Evolutionary conservation across 2,329 filamentous ascomycete species (phyloP), one percentile per base, ranked within the genome.

Genomic region (Alternaria sp.): DNA sequence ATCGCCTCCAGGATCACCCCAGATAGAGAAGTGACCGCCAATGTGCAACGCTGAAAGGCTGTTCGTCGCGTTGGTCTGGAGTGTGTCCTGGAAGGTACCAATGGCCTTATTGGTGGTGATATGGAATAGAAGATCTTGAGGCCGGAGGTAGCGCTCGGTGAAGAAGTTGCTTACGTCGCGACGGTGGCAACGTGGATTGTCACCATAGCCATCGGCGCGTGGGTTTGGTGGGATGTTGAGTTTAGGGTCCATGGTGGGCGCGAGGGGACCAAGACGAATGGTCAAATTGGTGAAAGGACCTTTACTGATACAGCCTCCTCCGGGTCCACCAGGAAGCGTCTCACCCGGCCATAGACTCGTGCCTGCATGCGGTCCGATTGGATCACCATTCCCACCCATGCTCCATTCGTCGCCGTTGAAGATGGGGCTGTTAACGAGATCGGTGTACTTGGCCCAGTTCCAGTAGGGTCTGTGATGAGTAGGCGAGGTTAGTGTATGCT

Each of bases 331-430:
- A 1, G 83, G 84, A 19, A 84, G 71, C 3, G 51, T 51, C 58
- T 69, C 59, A 72, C 65, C 63, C n/a, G 57, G 46, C 9, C 73
- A 64, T 17, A 74, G 13, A 2, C 40, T 53, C 26, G 59, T 36
- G 12, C 70, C 67, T 11, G 57, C 56, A 59, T 74, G 69, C 25
- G 63, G 17, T 10, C 52, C 32, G 5, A 76, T 62, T 45, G 56
- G 74, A 67, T 70, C 81, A 4, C 84, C 85, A 61, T 87, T 85
- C n/a, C 85, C 84, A 25, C 83, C 69, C 71, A 78, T 75, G 54
- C 81, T 79, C 66, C 81, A 85, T 44, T 82, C 83, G 66, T 83
- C 84, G 53, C 87, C 86, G 68, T 87, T 85, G 70, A 89, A 89
- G 59, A 89, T 77, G 30, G 85, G 83, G 1, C 85, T 86, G 62